Conservation (phyloP, 257 asterid genomes). For the Solanum microdontum region DNA sequence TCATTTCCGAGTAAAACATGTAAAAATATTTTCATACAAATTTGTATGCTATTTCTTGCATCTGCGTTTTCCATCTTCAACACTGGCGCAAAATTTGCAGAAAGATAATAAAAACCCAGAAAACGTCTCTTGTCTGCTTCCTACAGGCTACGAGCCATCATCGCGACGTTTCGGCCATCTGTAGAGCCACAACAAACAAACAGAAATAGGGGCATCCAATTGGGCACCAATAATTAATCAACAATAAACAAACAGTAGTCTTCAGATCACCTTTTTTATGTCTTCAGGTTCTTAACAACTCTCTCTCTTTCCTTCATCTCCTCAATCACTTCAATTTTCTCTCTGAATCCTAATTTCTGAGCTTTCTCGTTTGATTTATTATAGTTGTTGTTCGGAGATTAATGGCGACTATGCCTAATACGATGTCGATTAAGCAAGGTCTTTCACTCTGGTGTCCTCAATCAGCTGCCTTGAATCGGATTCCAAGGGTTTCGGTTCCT, state of each 20-base stretch:
- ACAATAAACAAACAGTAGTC: too few relatives aligned
- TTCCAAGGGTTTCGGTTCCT: slow-evolving; percentile 11
- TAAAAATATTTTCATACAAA: background rate
- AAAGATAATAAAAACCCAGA: background rate
- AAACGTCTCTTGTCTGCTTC: background rate
- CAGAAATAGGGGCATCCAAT: background rate
- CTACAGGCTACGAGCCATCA: background rate
- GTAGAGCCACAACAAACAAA: background rate
- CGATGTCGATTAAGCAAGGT: slow-evolving; percentile 55
- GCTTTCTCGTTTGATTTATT: background rate
- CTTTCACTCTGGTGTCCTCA: slow-evolving; percentile 52
- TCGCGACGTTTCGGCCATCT: background rate
- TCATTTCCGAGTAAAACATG: background rate
- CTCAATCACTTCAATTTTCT: background rate
- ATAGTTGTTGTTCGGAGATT: slow-evolving; percentile 27
- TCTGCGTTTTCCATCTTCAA: background rate
- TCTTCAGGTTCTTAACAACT: slow-evolving; percentile 3
- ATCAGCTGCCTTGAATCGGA: slow-evolving; percentile 34
- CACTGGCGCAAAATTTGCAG: background rate
- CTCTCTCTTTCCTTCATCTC: background rate
- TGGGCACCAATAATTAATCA: background rate
- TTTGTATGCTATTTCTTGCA: background rate
- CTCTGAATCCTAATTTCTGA: background rate
- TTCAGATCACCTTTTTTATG: background rate
- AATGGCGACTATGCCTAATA: slow-evolving; percentile 38